Evolutionary conservation across 805 yeast species (phyloP).

Genomic region (Candida lessepsii): DNA sequence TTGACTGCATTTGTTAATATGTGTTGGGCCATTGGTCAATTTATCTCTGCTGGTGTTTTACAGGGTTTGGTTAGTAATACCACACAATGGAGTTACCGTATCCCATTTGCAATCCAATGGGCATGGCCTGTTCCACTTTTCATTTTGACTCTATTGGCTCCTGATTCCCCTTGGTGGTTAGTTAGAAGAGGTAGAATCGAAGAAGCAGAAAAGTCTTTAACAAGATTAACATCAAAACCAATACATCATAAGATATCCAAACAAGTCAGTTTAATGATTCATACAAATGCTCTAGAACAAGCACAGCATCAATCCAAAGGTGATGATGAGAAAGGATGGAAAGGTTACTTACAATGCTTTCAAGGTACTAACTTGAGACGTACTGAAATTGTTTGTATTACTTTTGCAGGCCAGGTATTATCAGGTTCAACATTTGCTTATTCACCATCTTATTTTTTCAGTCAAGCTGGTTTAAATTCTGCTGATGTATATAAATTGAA

Average conservation of each 20-base stretch:
- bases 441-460: constrained; percentile 50
- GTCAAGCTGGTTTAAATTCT: constrained; percentile 47
- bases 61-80: constrained; percentile 28
- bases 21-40: constrained; percentile 58
- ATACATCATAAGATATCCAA: constrained; percentile 39
- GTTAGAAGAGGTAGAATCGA: constrained; percentile 38
- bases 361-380: constrained; percentile 46
- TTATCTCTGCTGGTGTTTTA: constrained; percentile 52
- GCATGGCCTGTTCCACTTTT: constrained; percentile 52
- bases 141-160: constrained; percentile 43
- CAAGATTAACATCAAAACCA: constrained; percentile 31
- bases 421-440: constrained; percentile 48
- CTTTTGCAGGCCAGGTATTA: constrained; percentile 46
- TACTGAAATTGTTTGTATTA: constrained; percentile 46
- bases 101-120: constrained; percentile 64
- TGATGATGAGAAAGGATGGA: constrained; percentile 4
- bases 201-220: constrained; percentile 43
- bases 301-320: constrained; percentile 19
- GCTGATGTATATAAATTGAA: constrained; percentile 46
- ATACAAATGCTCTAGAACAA: constrained; percentile 41
- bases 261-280: constrained; percentile 43
- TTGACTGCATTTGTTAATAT: constrained; percentile 49
- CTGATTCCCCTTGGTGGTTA: constrained; percentile 61
- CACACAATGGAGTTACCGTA: constrained; percentile 41
- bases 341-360: constrained; percentile 44